A percentile compares a stretch with the other conserved stretches of the same genome.
Conservation (phyloP, 345 rosid species). For the Arabis alpina region DNA sequence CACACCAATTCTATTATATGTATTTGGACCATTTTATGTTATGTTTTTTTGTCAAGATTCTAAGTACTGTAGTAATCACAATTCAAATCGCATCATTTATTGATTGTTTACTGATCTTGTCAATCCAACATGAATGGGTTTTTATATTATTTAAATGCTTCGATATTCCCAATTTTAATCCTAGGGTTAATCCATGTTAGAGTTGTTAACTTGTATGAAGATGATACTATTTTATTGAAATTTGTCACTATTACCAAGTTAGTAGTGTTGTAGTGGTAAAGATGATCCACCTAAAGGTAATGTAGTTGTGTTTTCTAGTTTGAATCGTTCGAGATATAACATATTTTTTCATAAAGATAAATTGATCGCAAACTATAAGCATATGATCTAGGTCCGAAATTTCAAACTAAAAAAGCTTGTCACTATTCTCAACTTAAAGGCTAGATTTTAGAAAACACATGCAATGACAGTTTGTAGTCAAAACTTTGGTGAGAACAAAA, state of each 20-base stretch:
- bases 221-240: background rate
- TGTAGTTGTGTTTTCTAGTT: too few relatives aligned
- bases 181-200: background rate
- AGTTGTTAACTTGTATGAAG: background rate
- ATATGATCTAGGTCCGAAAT: too few relatives aligned
- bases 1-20: constrained; percentile 25
- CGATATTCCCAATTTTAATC: background rate
- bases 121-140: constrained; percentile 16
- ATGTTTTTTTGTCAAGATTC: constrained; percentile 22
- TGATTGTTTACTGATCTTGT: constrained; percentile 11
- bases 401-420: too few relatives aligned
- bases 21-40: constrained; percentile 27
- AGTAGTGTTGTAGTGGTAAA: too few relatives aligned
- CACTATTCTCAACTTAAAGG: too few relatives aligned
- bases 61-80: constrained; percentile 16
- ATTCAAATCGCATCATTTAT: constrained; percentile 13
- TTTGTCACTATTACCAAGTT: background rate
- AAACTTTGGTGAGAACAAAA: background rate
- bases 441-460: background rate
- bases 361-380: too few relatives aligned
- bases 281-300: too few relatives aligned
- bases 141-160: background rate
- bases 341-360: too few relatives aligned
- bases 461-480: constrained; percentile 15
- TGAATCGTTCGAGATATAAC: too few relatives aligned